Percentiles rank a stretch among this genome's conserved stretches.
phyloP scores from a whole-genome alignment of 306 rosid species.

The Neltuma alba region DNA sequence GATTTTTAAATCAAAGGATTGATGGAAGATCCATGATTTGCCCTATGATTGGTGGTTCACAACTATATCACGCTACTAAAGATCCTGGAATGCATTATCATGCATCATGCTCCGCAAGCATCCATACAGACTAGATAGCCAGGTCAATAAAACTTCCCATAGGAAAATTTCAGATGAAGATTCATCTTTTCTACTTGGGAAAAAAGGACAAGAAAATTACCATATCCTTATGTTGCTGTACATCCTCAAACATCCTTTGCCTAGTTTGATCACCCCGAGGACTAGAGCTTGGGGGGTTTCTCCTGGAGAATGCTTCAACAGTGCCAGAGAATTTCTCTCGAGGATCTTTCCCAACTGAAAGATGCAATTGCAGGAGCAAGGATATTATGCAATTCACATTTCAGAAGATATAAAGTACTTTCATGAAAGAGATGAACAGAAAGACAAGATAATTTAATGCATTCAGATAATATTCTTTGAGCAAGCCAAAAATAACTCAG shows the following conservation, averaged over 20 bases:
- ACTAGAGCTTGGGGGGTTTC: conserved; percentile 69
- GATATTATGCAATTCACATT: conserved; percentile 16
- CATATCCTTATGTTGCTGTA: conserved; percentile 61
- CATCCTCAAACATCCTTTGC: conserved; percentile 71
- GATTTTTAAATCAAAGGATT: background rate
- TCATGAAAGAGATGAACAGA: conserved; percentile 21
- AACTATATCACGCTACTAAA: too few species aligned
- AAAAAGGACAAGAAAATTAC: conserved; percentile 45
- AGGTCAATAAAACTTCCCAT: background rate
- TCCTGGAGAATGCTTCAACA: conserved; percentile 90
- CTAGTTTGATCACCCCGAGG: conserved; percentile 73
- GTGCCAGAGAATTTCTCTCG: conserved; percentile 91
- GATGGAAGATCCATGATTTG: background rate
- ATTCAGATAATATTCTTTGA: conserved; percentile 1
- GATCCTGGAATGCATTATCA: background rate
- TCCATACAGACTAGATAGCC: background rate
- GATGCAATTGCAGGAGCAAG: conserved; percentile 38
- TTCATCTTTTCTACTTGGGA: background rate
- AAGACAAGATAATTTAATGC: conserved; percentile 15
- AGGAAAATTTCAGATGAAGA: background rate
- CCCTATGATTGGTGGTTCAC: too few species aligned
- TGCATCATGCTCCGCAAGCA: background rate
- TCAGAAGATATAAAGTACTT: conserved; percentile 13
- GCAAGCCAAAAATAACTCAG: conserved; percentile 18
- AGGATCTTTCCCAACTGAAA: conserved; percentile 87